Base-by-base conservation (phyloP, 116 monocot genomes). In the Iris pallida region DNA sequence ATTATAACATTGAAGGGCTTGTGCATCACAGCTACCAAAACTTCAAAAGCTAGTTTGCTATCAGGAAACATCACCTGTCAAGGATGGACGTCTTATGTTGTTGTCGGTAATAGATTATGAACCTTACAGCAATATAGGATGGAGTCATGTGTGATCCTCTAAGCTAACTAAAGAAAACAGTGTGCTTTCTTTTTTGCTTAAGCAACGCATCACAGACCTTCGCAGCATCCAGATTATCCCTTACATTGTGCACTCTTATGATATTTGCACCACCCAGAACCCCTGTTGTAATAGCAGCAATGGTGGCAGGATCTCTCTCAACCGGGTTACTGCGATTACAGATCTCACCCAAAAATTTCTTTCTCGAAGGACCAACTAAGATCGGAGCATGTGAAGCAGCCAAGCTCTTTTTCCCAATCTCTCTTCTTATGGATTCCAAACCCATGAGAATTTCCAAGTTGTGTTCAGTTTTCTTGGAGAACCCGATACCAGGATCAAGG, bases 401-500 rank as follows among this genome's bases (percentile, higher is more conserved):
- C 8, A 80, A 43, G 20, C 84, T 84, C 55, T 57, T 79, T 55
- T 64, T 63, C 11, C 63, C 82, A 17, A 93, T 73, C 70, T 86
- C 87, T 66, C 61, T 78, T 58, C 82, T 63, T 43, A 93, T 74
- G 41, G 59, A 63, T 43, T 79, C 20, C 20, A 89, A 61, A 8
- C 80, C 78, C 73, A 67, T 76, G 53, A 93, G 73, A 48, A 87
- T 68, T 72, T 93, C 82, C 68, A 86, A 66, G 66, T 93, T 87
- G 12, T 89, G 90, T 20, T 82, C 73, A 11, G 61, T 65, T 30
- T 73, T 79, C 78, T 93, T 90, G 10, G 93, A 80, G 65, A 93
- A 93, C 0, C 93, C 89, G 60, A 93, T 80, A n/a, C 93, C 93
- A n/a, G 89, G 93, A 17, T 93, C 93, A 19, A 86, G 7, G 4